Conservation (phyloP, 768 basidiomycete genomes). For the Tricholoma matsutake region DNA sequence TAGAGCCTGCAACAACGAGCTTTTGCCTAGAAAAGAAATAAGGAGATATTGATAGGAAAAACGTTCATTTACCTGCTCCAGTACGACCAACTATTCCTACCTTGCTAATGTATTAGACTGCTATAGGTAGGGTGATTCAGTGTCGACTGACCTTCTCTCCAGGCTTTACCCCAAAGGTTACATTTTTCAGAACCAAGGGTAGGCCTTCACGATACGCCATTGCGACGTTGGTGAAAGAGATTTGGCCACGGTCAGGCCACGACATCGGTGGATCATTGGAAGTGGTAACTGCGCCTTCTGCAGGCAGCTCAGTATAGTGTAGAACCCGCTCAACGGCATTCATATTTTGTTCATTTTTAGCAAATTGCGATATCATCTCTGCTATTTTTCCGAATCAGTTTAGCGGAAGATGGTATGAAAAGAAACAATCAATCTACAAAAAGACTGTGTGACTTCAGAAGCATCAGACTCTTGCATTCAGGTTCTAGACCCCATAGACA, state of each 20-base stretch:
- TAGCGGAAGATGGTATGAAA: neutral
- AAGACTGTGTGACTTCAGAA: constrained; percentile 40
- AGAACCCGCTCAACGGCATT: constrained; percentile 69
- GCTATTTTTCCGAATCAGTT: constrained; percentile 27
- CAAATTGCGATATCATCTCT: constrained; percentile 52
- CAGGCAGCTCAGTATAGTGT: constrained; percentile 58
- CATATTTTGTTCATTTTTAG: constrained; percentile 66
- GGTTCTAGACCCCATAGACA: constrained; percentile 4
- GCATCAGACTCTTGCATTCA: neutral
- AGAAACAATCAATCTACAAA: constrained; percentile 32
- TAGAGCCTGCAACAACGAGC: constrained; percentile 54
- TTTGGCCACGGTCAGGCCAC: constrained; percentile 50
- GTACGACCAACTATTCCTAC: constrained; percentile 49
- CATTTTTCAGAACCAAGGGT: constrained; percentile 59
- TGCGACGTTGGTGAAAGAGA: constrained; percentile 53
- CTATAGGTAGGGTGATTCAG: neutral
- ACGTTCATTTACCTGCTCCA: constrained; percentile 32
- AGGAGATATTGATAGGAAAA: neutral
- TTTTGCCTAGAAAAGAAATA: constrained; percentile 39
- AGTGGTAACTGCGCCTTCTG: constrained; percentile 46
- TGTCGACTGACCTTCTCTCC: constrained; percentile 56
- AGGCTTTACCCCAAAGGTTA: constrained; percentile 52
- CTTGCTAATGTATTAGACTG: constrained; percentile 15
- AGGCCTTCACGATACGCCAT: constrained; percentile 59
- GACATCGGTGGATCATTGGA: constrained; percentile 42